These are phyloP conservation scores for Dysphania ambrosioides DNA, from an alignment of 148 eudicot species.

Conservation along the genomic window DNA sequence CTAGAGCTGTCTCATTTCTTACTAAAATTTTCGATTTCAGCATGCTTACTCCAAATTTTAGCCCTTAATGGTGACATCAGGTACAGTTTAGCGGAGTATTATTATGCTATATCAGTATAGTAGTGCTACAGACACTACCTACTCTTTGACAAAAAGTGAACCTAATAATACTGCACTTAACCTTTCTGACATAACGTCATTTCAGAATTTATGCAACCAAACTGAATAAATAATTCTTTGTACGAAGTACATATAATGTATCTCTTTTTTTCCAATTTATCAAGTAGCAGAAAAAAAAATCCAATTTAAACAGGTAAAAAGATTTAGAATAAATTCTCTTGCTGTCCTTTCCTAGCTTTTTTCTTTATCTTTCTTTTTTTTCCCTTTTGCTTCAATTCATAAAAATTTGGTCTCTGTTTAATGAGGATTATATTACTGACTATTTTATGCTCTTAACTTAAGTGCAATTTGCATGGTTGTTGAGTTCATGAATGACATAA, in stretches of 20 bases:
- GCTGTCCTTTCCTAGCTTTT: neutral
- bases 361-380: neutral
- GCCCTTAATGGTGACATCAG: conserved; percentile 15
- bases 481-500: conserved; percentile 12
- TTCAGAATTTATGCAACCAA: conserved; percentile 18
- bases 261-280: no score
- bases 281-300: conserved; percentile 19
- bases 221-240: no score
- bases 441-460: neutral
- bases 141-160: neutral
- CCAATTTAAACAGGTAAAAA: conserved; percentile 6
- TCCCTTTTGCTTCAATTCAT: neutral
- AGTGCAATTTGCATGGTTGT: neutral
- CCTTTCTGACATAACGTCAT: conserved; percentile 14
- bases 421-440: neutral
- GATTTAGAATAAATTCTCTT: conserved; percentile 22
- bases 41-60: neutral
- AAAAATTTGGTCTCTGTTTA: neutral
- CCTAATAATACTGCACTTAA: neutral
- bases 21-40: conserved; percentile 8
- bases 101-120: neutral
- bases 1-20: neutral
- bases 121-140: neutral
- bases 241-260: no score
- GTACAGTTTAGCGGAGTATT: neutral